These are phyloP conservation scores for Podaxis sp. DNA, from an alignment of 768 basidiomycete genomes.

Conservation along the genomic window DNA sequence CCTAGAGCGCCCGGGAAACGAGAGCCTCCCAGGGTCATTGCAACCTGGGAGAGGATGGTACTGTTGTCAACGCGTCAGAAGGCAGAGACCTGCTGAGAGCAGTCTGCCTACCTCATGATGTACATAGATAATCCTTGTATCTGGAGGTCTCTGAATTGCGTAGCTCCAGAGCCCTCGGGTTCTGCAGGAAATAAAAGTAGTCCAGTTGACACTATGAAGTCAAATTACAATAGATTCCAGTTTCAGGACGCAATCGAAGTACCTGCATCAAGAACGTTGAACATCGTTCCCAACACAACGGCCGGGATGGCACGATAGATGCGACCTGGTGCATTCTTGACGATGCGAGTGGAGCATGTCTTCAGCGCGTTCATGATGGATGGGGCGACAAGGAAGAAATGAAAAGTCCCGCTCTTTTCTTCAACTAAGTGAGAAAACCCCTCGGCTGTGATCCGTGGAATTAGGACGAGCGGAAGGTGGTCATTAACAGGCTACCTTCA, in stretches of 20 bases:
- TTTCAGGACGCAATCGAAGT: neutral
- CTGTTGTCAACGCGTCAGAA: neutral
- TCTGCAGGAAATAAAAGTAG: conserved; percentile 22
- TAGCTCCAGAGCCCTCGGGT: conserved; percentile 11
- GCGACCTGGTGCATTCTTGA: conserved; percentile 16
- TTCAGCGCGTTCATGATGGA: conserved; percentile 4
- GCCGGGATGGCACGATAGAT: conserved; percentile 24
- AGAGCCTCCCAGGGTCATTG: conserved; percentile 25
- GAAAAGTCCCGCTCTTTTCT: neutral
- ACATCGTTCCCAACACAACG: conserved; percentile 21
- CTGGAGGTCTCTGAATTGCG: conserved; percentile 20
- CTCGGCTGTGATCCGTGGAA: neutral
- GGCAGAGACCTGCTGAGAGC: neutral
- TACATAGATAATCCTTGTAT: conserved; percentile 26
- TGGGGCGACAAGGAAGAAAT: neutral
- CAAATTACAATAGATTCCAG: neutral
- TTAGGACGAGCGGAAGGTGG: neutral
- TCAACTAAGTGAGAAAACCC: neutral
- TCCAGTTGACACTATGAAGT: conserved; percentile 22
- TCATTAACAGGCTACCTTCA: too few species aligned
- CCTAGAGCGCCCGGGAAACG: conserved; percentile 23
- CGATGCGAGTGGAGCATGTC: neutral
- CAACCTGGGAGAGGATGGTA: conserved; percentile 21
- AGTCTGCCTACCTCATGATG: conserved; percentile 21
- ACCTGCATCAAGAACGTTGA: conserved; percentile 23